Evolutionary conservation across 2,329 filamentous ascomycete species (phyloP).

Genomic region (Pestalotiopsis sp.): DNA sequence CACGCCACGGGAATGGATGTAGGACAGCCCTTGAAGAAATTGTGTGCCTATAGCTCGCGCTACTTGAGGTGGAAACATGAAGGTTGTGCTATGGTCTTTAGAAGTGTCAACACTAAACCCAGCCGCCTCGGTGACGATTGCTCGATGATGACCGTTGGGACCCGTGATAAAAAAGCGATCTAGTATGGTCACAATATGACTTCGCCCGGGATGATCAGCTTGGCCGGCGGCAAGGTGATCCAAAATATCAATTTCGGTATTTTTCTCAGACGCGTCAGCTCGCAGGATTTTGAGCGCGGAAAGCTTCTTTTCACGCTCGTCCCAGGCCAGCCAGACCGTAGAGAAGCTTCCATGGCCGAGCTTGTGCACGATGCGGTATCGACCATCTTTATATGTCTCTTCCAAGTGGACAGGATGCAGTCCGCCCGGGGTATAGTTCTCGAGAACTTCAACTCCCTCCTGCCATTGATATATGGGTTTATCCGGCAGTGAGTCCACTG

Average conservation of each 20-base stretch:
- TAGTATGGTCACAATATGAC: not conserved
- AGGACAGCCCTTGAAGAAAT: not conserved
- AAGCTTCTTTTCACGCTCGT: not conserved
- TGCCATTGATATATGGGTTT: not conserved
- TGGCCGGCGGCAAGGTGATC: not conserved
- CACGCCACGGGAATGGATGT: not conserved
- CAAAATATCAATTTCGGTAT: not conserved
- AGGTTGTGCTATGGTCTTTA: not conserved
- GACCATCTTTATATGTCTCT: conserved; percentile 16
- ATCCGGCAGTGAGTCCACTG: not conserved
- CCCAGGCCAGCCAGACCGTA: conserved; percentile 20
- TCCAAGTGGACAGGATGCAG: conserved; percentile 25
- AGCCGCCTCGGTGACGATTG: not conserved
- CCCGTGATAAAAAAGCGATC: conserved; percentile 1
- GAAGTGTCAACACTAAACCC: not conserved
- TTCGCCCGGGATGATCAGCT: not conserved
- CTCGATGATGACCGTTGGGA: not conserved
- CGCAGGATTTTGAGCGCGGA: not conserved
- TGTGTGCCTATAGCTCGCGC: not conserved
- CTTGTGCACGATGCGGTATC: conserved; percentile 23
- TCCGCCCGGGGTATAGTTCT: conserved; percentile 17
- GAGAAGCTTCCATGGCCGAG: conserved; percentile 22
- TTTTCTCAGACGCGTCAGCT: not conserved
- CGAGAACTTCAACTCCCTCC: conserved; percentile 7
- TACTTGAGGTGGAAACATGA: not conserved